Evolutionary conservation across 768 basidiomycete species (phyloP).

Genomic region (Rhodotorula toruloides): DNA sequence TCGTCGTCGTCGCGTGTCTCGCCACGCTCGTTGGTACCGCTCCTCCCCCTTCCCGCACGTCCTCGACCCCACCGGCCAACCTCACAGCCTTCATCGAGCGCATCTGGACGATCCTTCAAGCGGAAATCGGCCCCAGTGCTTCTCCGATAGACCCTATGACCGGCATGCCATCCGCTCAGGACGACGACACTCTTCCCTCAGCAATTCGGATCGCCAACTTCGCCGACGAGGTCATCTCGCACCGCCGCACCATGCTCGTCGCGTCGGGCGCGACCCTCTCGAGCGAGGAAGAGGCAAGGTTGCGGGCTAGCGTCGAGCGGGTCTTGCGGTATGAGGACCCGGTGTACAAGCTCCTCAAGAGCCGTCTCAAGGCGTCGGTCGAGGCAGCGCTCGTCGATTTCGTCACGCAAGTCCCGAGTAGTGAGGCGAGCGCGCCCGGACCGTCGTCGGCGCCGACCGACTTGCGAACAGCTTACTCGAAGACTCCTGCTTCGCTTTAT

Average conservation of each 20-base stretch:
- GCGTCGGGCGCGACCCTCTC: background rate
- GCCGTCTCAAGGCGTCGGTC: background rate
- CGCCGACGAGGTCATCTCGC: constrained; percentile 19
- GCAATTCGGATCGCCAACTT: constrained; percentile 16
- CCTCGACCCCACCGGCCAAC: background rate
- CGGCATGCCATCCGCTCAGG: background rate
- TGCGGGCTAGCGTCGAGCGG: background rate
- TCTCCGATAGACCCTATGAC: background rate
- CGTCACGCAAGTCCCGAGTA: background rate
- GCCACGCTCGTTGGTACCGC: background rate
- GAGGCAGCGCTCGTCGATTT: background rate
- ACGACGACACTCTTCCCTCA: no score
- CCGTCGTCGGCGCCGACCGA: no score
- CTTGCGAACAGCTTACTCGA: no score
- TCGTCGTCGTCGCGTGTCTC: constrained; percentile 31
- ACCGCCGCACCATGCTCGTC: background rate
- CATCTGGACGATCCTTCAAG: constrained; percentile 9
- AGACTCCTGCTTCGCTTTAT: no score
- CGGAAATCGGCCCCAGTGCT: background rate
- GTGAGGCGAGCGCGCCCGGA: background rate
- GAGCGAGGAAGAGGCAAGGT: background rate
- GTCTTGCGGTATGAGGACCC: constrained; percentile 24
- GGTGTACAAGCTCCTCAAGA: constrained; percentile 9
- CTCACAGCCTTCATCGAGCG: background rate
- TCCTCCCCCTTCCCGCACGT: background rate